Evolutionary conservation across 805 yeast species (phyloP).

Genomic region (Wickerhamiella shivajii): DNA sequence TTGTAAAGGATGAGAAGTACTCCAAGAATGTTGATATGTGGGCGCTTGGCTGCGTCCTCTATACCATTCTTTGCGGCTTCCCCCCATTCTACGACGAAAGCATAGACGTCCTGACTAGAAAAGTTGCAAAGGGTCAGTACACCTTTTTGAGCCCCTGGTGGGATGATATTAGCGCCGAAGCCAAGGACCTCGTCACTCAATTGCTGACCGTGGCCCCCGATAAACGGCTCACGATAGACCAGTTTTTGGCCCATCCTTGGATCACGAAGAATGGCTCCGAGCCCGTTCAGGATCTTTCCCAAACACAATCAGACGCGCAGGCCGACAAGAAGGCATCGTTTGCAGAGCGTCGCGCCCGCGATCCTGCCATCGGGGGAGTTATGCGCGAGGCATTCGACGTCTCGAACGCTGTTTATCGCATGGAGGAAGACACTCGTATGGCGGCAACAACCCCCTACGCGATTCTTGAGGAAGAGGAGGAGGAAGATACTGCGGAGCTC

Average conservation of each 20-base stretch:
- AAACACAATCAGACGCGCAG: conserved; percentile 11
- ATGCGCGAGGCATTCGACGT: conserved; percentile 78
- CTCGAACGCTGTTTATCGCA: conserved; percentile 72
- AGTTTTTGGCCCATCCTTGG: conserved; percentile 69
- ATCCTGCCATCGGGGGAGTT: conserved; percentile 60
- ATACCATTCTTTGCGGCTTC: conserved; percentile 88
- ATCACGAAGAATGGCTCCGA: conserved; percentile 25
- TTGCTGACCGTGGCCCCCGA: conserved; percentile 59
- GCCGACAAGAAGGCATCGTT: conserved; percentile 6
- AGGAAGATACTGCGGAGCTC: conserved; percentile 19
- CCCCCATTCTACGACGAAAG: conserved; percentile 92
- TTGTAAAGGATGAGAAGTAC: conserved; percentile 83
- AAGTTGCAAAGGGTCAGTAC: conserved; percentile 67
- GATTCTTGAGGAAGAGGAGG: conserved; percentile 25
- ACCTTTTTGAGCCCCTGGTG: conserved; percentile 75
- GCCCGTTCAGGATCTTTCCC: conserved; percentile 18
- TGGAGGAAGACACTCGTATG: conserved; percentile 42
- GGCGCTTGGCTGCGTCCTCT: conserved; percentile 94
- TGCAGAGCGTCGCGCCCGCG: conserved; percentile 16
- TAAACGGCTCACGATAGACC: conserved; percentile 53
- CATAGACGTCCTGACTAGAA: conserved; percentile 57
- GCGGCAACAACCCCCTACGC: conserved; percentile 4
- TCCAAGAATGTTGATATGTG: conserved; percentile 96
- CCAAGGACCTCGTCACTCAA: conserved; percentile 53
- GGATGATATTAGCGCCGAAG: conserved; percentile 63